Evolutionary conservation across 768 basidiomycete species (phyloP).

Genomic region (Pulveroboletus ravenelii): DNA sequence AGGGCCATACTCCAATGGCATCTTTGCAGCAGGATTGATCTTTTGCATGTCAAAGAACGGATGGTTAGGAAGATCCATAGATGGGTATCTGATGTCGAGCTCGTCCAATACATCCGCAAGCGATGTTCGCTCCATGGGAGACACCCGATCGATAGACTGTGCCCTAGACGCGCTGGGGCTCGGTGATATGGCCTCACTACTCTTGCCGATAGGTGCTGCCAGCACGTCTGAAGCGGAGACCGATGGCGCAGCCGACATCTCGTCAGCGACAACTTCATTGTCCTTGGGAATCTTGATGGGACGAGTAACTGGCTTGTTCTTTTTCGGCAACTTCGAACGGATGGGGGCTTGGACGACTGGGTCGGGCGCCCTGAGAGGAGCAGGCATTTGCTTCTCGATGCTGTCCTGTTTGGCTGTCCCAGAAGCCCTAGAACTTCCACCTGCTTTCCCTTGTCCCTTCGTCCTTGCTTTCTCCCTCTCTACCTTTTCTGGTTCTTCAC

Average conservation of each 20-base stretch:
- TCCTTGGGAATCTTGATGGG: slow-evolving; percentile 59
- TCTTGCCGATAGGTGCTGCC: slow-evolving; percentile 32
- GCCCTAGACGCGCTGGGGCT: slow-evolving; percentile 57
- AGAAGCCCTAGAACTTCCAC: slow-evolving; percentile 23
- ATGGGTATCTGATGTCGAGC: slow-evolving; percentile 55
- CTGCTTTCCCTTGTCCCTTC: slow-evolving; percentile 23
- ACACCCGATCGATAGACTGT: slow-evolving; percentile 51
- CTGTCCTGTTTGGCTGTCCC: slow-evolving; percentile 13
- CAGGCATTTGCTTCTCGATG: slow-evolving; percentile 17
- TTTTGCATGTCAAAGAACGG: slow-evolving; percentile 71
- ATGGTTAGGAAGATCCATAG: slow-evolving; percentile 62
- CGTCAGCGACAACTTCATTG: slow-evolving; percentile 41
- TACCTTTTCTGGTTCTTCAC: slow-evolving; percentile 26
- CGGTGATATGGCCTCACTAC: slow-evolving; percentile 35
- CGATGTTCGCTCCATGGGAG: slow-evolving; percentile 44
- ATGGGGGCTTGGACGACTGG: slow-evolving; percentile 62
- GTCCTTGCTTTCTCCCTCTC: slow-evolving; percentile 28
- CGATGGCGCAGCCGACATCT: slow-evolving; percentile 41
- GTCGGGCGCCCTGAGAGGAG: slow-evolving; percentile 26
- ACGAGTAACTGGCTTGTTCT: slow-evolving; percentile 63
- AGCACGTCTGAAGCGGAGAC: slow-evolving; percentile 46
- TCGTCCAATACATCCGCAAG: slow-evolving; percentile 65
- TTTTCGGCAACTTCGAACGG: slow-evolving; percentile 80
- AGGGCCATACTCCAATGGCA: slow-evolving; percentile 81
- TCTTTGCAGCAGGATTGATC: slow-evolving; percentile 70